Evolutionary conservation across 2,329 filamentous ascomycete genomes (phyloP), one percentile per base, ranked within the genome.

Genomic region (Cryphonectria radicalis): DNA sequence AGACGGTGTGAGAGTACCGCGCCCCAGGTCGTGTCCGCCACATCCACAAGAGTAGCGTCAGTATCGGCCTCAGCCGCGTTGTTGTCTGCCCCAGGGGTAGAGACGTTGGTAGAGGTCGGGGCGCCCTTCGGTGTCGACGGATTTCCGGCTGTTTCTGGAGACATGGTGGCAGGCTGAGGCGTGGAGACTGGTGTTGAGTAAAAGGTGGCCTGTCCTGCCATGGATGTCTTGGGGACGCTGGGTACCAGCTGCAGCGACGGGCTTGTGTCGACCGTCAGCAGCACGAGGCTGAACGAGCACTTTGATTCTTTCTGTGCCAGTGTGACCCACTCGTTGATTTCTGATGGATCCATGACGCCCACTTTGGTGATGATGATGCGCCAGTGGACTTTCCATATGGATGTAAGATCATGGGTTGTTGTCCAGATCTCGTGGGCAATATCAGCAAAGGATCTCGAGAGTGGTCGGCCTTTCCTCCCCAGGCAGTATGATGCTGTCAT

Each of bases 391-490:
- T 90, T 91, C 79, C 90, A 89, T 22, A 85, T 84, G 0, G 90
- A 88, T 46, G 94, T 88, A 43, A 95, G 87, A n/a, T 91, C 91
- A 42, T 91, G 83, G 0, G 93, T 95, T 0, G 90, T 92, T 69
- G 90, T 87, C 92, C 93, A 95, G 3, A 96, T 92, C 76, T 95
- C 92, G 64, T 87, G 86, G 0, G 89, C 89, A n/a, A 94, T 84
- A 32, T 92, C 89, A 19, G 83, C 83, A 73, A 94, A 88, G 1
- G 82, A 77, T 19, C 84, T 86, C 10, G 86, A 82, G 3, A 87
- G 77, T 1, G 83, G 78, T 69, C 86, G 83, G 75, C 87, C 84
- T 80, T 89, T 86, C 73, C 90, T 84, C 22, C 89, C 84, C 62
- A 95, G 82, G 76, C 91, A 93, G 79, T 94, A 95, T 0, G 92